Evolutionary conservation across 345 rosid genomes (phyloP).

Genomic region (Linum tenue): DNA sequence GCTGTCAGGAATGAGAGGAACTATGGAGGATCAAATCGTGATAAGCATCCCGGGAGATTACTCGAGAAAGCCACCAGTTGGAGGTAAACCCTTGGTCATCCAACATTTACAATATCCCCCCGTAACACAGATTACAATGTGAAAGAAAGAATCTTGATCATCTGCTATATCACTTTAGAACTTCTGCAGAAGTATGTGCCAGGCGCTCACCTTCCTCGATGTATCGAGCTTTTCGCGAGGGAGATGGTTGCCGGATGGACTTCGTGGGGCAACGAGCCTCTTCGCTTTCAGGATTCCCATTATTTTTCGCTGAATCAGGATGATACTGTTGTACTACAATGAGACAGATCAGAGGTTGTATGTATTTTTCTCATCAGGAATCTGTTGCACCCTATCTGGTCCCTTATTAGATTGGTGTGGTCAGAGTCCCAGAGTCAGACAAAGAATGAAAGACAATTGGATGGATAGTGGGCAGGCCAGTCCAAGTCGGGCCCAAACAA

Average conservation of each 20-base stretch:
- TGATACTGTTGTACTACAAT: background rate
- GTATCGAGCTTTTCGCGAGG: conserved; percentile 77
- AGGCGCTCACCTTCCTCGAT: conserved; percentile 47
- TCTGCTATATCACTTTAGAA: conserved; percentile 22
- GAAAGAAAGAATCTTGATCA: background rate
- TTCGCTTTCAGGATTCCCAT: conserved; percentile 59
- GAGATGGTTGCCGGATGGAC: conserved; percentile 68
- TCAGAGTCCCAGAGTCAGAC: too few species aligned
- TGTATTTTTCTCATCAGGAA: too few species aligned
- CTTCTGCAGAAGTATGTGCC: conserved; percentile 50
- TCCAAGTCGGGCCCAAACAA: too few species aligned
- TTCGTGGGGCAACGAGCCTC: conserved; percentile 95
- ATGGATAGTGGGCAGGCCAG: too few species aligned
- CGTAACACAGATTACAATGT: background rate
- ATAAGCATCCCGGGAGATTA: conserved; percentile 76
- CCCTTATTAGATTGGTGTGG: background rate
- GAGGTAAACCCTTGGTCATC: conserved; percentile 36
- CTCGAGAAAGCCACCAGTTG: conserved; percentile 77
- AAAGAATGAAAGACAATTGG: too few species aligned
- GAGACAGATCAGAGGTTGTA: background rate
- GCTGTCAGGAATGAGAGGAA: conserved; percentile 17
- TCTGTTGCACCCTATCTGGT: too few species aligned
- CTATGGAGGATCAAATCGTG: conserved; percentile 34
- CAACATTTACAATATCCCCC: background rate
- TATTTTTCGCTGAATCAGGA: conserved; percentile 44